Evolutionary conservation across 2,329 filamentous ascomycete genomes (phyloP), one percentile per base, ranked within the genome.

Genomic region (Curvularia sp.): DNA sequence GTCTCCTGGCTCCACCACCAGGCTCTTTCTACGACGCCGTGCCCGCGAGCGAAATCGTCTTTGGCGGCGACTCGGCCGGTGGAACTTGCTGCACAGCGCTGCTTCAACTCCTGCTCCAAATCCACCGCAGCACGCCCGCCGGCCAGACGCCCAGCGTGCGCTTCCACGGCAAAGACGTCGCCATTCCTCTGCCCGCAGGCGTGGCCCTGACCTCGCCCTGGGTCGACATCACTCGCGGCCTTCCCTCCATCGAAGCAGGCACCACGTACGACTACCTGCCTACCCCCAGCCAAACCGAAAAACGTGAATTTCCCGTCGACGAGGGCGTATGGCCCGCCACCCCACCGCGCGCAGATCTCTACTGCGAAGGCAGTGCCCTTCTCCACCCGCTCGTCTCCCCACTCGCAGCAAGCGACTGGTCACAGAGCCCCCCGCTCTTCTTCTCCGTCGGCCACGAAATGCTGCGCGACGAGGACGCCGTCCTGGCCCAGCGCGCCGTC

Each of bases 1-100:
- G 85, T 0, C 81, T 93, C 6, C 80, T 95, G 1, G 88, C 92
- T 67, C 91, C 91, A 12, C 88, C 89, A 0, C 80, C 85, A 0
- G 88, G 83, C 18, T 84, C 90, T 0, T 83, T 87, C 43, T 91
- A 95, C 72, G 80, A 83, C 13, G 79, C 90, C 2, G 84, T 94
- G 1, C 78, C 81, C 5, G 82, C 91, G 0, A 79, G 81, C 41
- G 81, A 91, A 54, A 88, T 95, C 41, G 86, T 93, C 9, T 80
- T 95, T 65, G 83, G 84, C 2, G 91, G 91, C 38, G 91, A 95
- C 71, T 89, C 86, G 56, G 91, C 92, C 3, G 91, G 92, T 13
- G 91, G 89, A 2, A 90, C 90, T 65, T 83, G 94, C 39, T 78
- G 81, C 13, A 81, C 92, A 13, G 84, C 86, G 0, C 82, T 95